Base-by-base conservation (phyloP, 1,139 yeast genomes). In the Blastobotrys ciferrii region DNA sequence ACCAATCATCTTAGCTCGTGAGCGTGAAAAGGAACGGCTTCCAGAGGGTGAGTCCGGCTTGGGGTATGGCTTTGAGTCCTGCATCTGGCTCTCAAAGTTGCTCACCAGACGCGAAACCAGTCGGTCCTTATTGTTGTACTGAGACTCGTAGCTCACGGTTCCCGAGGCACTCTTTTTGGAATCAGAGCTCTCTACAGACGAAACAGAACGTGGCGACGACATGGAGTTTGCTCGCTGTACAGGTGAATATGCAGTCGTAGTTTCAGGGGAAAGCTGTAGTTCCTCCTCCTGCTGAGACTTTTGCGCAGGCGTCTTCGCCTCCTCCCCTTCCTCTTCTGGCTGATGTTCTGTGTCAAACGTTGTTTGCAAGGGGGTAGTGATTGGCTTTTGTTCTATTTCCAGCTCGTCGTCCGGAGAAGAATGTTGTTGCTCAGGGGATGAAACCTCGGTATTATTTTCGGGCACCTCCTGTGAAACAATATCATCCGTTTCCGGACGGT, bases 61-160 rank as follows among this genome's bases (percentile, higher is more conserved):
- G 20, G 36, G 5, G 9, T 4, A 14, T 3, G 35, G 36, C 14
- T n/a, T 23, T 31, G 43, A 38, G n/a, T 40, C 44, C 23, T 53
- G 47, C 43, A 57, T 55, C 40, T 56, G 58, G 41, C 52, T 53
- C 33, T 56, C 60, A 37, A 58, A 58, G 43, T 49, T 58, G 43
- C 57, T 58, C 6, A 57, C 60, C 39, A 58, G 42, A 5, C 59
- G 46, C 4, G 62, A 57, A 18, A 58, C 60, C 12, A 54, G 47
- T 35, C 53, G 48, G n/a, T 54, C 43, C 9, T 56, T 55, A 9
- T 58, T 56, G 17, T 41, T 42, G 31, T 46, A 49, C 32, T 45
- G 50, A 2, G 57, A 49, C 19, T 51, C 51, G 37, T 51, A 50
- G 42, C 48, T 52, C 14, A 54, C 50, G 0, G 50, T 53, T 5